Conservation (phyloP, 202 grass and related monocot species). For the Zoysia matrella region DNA sequence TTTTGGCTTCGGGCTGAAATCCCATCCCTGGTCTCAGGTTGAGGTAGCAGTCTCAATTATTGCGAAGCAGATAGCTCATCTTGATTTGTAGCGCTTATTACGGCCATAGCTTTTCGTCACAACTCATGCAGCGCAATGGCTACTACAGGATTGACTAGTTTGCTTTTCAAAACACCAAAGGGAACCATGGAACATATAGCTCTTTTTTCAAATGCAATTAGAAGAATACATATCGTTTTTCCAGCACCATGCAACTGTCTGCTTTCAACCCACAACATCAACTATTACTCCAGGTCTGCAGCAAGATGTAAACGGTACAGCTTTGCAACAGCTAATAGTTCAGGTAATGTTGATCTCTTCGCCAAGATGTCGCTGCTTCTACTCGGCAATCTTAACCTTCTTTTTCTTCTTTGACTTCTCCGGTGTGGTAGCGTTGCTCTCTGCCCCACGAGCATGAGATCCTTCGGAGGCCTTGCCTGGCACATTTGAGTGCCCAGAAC, state of each 20-base stretch:
- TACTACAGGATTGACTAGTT: not conserved
- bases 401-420: constrained; percentile 44
- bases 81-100: too few relatives aligned
- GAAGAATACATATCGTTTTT: not conserved
- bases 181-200: not conserved
- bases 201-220: not conserved
- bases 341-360: not conserved
- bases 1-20: too few relatives aligned
- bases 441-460: constrained; percentile 32
- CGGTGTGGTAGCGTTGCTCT: constrained; percentile 14
- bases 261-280: constrained; percentile 1
- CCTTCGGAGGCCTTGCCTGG: constrained; percentile 28
- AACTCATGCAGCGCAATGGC: too few relatives aligned
- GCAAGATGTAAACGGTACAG: not conserved
- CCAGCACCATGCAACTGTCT: not conserved
- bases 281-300: not conserved
- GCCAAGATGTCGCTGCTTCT: not conserved
- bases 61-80: too few relatives aligned
- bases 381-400: constrained; percentile 48
- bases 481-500: constrained; percentile 31
- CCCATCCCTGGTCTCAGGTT: too few relatives aligned
- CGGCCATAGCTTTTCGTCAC: too few relatives aligned
- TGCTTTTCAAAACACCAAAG: not conserved
- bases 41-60: too few relatives aligned
- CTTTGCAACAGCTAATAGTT: not conserved